Evolutionary conservation across 2,329 filamentous ascomycete species (phyloP), one percentile per base, ranked within the genome.

Genomic region (Colletotrichum sp.): DNA sequence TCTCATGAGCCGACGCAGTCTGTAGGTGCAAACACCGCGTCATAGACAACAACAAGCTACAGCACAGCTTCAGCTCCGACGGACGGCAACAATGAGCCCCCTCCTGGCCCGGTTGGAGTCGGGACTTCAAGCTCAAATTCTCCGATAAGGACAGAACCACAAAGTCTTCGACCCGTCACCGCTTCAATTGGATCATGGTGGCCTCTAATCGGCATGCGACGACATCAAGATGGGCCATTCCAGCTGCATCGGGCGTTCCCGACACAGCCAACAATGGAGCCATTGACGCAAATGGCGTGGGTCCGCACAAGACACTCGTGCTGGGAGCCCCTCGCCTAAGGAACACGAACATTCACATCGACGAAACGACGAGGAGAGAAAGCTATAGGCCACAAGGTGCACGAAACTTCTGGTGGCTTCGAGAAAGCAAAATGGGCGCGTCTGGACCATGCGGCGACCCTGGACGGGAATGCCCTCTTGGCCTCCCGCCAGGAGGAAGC

Each of bases 381-480:
- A 31, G 15, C 70, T 33, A 54, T 51, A 33, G 59, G 18, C 43
- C 43, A 54, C 36, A 63, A 21, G n/a, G 55, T 59, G 38, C 9
- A 29, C 34, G 55, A 71, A 55, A 59, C 57, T 66, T 70, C 71
- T 66, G 55, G 71, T 47, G 38, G 38, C 55, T 73, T 73, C 62
- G 55, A 70, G 58, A 63, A 36, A 63, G 59, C 61, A n/a, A 71
- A 31, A 66, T 51, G 21, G 55, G 15, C 33, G 33, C 18, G 54
- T 63, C 57, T 47, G 61, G 62, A 36, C 62, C 33, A 13, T 8
- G n/a, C 16, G 24, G 51, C 47, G 33, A 66, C 71, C 61, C 43
- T 73, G 54, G 55, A 62, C 55, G 67, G 61, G 43, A 66, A 63
- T 55, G 55, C 43, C 55, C 62, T 66, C 67, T 36, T 29, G 55